These are phyloP conservation scores for Candida insectalens DNA, from an alignment of 805 yeast species.

Conservation along the genomic window DNA sequence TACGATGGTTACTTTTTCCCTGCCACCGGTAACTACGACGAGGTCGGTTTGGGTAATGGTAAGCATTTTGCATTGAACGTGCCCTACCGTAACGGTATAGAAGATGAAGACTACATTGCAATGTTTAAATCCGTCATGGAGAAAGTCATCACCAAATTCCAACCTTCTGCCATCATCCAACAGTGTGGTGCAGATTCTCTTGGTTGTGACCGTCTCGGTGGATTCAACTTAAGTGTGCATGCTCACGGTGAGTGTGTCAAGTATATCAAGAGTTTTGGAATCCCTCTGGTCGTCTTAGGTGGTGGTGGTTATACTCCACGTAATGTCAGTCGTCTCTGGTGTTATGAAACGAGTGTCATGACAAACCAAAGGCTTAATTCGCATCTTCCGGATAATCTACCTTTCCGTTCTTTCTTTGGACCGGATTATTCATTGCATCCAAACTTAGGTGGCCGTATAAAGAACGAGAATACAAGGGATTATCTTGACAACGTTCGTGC, in stretches of 20 bases:
- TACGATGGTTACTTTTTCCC: constrained; percentile 94
- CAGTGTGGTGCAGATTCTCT: constrained; percentile 98
- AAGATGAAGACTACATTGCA: constrained; percentile 74
- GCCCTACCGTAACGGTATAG: constrained; percentile 91
- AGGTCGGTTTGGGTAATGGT: constrained; percentile 82
- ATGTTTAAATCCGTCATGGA: constrained; percentile 78
- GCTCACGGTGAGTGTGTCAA: constrained; percentile 96
- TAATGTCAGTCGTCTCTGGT: constrained; percentile 91
- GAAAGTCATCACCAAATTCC: constrained; percentile 84
- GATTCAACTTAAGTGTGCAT: constrained; percentile 82
- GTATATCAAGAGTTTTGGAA: constrained; percentile 77
- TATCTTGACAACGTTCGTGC: constrained; percentile 72
- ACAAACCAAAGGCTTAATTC: constrained; percentile 69
- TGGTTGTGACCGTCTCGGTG: constrained; percentile 88
- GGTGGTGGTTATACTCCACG: constrained; percentile 99
- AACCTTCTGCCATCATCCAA: constrained; percentile 87
- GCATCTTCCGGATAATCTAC: constrained; percentile 65
- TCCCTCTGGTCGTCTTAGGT: constrained; percentile 86
- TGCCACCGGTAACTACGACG: constrained; percentile 91
- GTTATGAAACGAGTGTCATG: constrained; percentile 87
- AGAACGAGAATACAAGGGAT: constrained; percentile 76
- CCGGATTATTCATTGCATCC: constrained; percentile 92
- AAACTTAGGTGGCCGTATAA: constrained; percentile 63
- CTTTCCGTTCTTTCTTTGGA: constrained; percentile 74
- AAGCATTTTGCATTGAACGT: constrained; percentile 82